Evolutionary conservation across 768 basidiomycete genomes (phyloP).

Genomic region (Lentinus tigrinus): DNA sequence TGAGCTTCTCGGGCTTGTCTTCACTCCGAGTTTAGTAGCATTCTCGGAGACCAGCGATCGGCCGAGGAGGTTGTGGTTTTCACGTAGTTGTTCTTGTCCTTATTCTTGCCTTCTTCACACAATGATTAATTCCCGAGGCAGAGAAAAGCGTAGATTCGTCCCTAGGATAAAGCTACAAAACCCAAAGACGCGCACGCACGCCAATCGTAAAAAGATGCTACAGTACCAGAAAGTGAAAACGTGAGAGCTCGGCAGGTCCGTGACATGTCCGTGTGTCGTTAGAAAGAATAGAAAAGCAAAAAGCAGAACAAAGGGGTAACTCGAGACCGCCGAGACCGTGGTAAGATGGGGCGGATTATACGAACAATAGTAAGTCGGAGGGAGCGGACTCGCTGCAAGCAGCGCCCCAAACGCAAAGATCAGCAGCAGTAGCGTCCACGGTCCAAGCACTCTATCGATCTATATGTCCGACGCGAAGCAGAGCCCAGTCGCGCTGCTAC

Average conservation of each 20-base stretch:
- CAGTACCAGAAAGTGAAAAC: not conserved
- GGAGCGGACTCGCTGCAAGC: not conserved
- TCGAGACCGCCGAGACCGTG: constrained; percentile 1
- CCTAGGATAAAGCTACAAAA: not conserved
- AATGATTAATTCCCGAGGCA: not conserved
- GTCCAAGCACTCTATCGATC: not conserved
- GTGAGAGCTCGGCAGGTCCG: constrained; percentile 8
- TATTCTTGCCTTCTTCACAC: no score
- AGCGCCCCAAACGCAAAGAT: not conserved
- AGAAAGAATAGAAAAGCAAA: not conserved
- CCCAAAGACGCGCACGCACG: not conserved
- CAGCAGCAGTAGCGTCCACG: not conserved
- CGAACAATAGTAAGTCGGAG: not conserved
- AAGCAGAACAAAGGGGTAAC: not conserved
- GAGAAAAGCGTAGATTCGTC: not conserved
- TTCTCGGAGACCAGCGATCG: no score
- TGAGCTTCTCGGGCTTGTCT: no score
- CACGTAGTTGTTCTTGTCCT: no score
- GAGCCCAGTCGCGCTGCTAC: no score
- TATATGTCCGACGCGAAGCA: not conserved
- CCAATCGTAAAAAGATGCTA: not conserved
- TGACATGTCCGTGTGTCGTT: constrained; percentile 10
- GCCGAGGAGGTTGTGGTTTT: no score
- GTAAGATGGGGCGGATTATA: not conserved
- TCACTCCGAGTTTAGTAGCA: no score